Percentiles rank a stretch among this genome's conserved stretches.
phyloP scores from a whole-genome alignment of 2,329 filamentous ascomycete genomes.

The Acrocalymma vagum region DNA sequence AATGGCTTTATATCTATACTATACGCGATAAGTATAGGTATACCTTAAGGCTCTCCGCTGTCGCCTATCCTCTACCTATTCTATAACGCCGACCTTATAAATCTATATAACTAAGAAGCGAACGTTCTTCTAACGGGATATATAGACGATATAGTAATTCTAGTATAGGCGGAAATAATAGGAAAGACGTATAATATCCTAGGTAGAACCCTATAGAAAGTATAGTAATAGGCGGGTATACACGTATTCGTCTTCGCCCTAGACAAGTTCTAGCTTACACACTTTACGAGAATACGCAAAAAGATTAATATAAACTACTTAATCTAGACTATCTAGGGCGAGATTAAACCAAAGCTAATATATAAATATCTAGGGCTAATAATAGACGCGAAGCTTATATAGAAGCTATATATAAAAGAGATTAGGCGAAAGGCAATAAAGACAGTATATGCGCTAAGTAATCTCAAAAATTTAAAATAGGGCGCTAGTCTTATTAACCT shows the following conservation, averaged over 20 bases:
- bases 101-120: constrained; percentile 20
- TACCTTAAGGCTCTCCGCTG: constrained; percentile 39
- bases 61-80: constrained; percentile 44
- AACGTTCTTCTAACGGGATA: constrained; percentile 22
- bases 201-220: constrained; percentile 16
- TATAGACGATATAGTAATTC: constrained; percentile 32
- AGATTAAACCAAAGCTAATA: constrained; percentile 15
- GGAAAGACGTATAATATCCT: constrained; percentile 25
- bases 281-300: constrained; percentile 29
- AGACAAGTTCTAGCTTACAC: constrained; percentile 38
- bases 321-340: constrained; percentile 25
- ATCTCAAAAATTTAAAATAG: constrained; percentile 21
- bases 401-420: constrained; percentile 17
- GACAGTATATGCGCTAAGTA: constrained; percentile 18
- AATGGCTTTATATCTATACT: constrained; percentile 14
- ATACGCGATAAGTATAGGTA: constrained; percentile 27
- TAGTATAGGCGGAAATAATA: constrained; percentile 21
- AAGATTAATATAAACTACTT: constrained; percentile 13
- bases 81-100: constrained; percentile 41
- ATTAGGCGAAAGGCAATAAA: constrained; percentile 18
- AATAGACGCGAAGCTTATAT: constrained; percentile 22
- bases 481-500: constrained; percentile 23
- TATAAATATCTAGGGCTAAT: constrained; percentile 26
- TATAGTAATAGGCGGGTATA: constrained; percentile 27
- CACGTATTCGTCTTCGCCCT: constrained; percentile 36